Evolutionary conservation across 495 filamentous ascomycete species (phyloP).

Genomic region (Hyaloscypha hepaticicola): DNA sequence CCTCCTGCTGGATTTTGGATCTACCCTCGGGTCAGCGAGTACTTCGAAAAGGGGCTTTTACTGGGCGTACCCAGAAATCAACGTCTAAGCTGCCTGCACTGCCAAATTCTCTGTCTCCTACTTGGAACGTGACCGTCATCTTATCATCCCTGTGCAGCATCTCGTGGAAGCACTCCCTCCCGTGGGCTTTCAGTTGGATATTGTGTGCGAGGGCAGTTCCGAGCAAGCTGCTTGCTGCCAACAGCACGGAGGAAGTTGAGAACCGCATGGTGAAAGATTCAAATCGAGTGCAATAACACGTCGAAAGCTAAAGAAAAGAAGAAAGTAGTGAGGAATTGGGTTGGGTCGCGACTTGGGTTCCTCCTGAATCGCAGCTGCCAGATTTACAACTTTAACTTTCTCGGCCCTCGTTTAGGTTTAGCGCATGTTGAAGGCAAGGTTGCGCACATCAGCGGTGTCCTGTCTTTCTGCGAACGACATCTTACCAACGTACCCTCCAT

Average conservation of each 20-base stretch:
- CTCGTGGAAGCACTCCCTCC: constrained; percentile 97
- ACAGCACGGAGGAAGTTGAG: constrained; percentile 55
- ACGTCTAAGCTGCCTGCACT: constrained; percentile 92
- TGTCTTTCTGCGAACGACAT: constrained; percentile 26
- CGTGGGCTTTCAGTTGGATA: constrained; percentile 88
- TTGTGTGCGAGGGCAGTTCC: constrained; percentile 75
- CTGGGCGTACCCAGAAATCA: constrained; percentile 86
- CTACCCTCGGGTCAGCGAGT: constrained; percentile 44
- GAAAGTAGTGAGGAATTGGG: neutral
- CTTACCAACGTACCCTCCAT: constrained; percentile 28
- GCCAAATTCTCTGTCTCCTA: constrained; percentile 94
- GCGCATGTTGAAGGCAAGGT: neutral
- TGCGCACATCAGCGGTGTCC: constrained; percentile 9
- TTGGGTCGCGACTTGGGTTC: neutral
- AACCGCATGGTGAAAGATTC: constrained; percentile 49
- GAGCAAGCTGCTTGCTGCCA: constrained; percentile 63
- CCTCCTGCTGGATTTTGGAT: constrained; percentile 77
- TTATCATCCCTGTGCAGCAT: constrained; percentile 86
- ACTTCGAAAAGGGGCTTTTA: constrained; percentile 8
- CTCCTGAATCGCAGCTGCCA: neutral
- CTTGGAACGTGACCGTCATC: constrained; percentile 99
- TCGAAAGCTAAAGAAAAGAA: neutral
- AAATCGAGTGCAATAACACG: neutral
- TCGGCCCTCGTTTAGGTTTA: neutral
- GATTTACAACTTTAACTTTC: neutral